A percentile compares a stretch with the other conserved stretches of the same genome.
These are phyloP conservation scores for Fusarium nematophilum DNA, from an alignment of 2,329 filamentous ascomycete genomes.

Conservation along the genomic window DNA sequence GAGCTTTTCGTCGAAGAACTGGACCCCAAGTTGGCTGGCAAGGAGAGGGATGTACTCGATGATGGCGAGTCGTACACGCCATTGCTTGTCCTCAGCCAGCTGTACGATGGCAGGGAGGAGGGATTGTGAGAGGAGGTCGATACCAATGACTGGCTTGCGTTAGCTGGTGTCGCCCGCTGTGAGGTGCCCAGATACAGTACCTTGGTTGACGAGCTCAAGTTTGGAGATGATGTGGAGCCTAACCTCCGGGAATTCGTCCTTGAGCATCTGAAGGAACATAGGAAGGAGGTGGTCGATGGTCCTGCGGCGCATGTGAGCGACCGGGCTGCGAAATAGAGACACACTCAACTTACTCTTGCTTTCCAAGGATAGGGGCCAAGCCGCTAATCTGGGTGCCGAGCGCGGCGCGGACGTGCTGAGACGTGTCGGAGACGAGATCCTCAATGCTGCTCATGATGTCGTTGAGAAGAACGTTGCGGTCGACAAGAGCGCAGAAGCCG, in stretches of 20 bases:
- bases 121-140: conserved; percentile 95
- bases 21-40: conserved; percentile 92
- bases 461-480: conserved; percentile 87
- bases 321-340: neutral
- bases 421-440: conserved; percentile 94
- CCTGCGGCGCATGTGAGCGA: conserved; percentile 56
- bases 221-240: conserved; percentile 99
- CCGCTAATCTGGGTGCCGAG: conserved; percentile 97
- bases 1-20: conserved; percentile 98
- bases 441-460: conserved; percentile 98
- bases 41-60: conserved; percentile 99
- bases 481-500: conserved; percentile 92
- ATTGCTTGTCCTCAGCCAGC: conserved; percentile 98
- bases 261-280: conserved; percentile 99
- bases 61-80: conserved; percentile 96
- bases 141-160: conserved; percentile 83
- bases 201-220: conserved; percentile 96
- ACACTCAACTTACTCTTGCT: conserved; percentile 82
- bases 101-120: conserved; percentile 97
- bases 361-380: conserved; percentile 94
- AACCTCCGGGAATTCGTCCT: conserved; percentile 98
- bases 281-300: conserved; percentile 96
- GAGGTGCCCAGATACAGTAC: conserved; percentile 58
- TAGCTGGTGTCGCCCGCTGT: conserved; percentile 20
- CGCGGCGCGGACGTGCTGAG: conserved; percentile 95